Evolutionary conservation across 345 rosid species (phyloP).

Genomic region (Arabis alpina): DNA sequence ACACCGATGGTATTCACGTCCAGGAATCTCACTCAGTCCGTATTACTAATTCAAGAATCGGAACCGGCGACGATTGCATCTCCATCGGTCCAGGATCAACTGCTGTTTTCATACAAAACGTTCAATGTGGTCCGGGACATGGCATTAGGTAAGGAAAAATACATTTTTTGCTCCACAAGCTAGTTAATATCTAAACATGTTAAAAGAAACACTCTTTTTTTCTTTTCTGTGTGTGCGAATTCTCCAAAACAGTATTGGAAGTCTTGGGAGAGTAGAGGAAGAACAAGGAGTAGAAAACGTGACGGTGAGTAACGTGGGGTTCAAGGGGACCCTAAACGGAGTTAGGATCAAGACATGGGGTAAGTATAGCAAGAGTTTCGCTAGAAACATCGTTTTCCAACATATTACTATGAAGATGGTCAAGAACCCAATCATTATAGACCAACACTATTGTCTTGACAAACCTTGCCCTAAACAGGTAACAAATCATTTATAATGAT

Average conservation of each 20-base stretch:
- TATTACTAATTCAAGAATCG: constrained; percentile 59
- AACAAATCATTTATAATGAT: neutral
- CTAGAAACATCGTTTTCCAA: constrained; percentile 59
- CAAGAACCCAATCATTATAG: constrained; percentile 64
- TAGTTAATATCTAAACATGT: neutral
- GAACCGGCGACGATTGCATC: constrained; percentile 85
- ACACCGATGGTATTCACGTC: constrained; percentile 87
- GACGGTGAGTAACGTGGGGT: constrained; percentile 47
- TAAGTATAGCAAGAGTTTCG: constrained; percentile 59
- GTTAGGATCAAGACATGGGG: constrained; percentile 80
- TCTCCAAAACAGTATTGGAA: constrained; percentile 55
- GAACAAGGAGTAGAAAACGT: constrained; percentile 68
- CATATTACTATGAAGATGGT: constrained; percentile 55
- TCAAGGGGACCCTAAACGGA: constrained; percentile 59
- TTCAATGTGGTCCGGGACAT: constrained; percentile 79
- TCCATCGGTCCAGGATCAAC: constrained; percentile 77
- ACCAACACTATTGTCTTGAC: constrained; percentile 70
- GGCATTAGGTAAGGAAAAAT: constrained; percentile 46
- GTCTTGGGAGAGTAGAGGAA: constrained; percentile 52
- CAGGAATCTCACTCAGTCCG: constrained; percentile 54
- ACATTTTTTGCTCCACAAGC: constrained; percentile 7
- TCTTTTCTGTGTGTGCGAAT: neutral
- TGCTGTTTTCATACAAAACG: constrained; percentile 52
- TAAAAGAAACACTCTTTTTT: neutral
- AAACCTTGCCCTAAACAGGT: constrained; percentile 56